These are phyloP conservation scores for Barnettozyma hawaiiensis DNA, from an alignment of 1,139 yeast genomes.

Conservation along the genomic window DNA sequence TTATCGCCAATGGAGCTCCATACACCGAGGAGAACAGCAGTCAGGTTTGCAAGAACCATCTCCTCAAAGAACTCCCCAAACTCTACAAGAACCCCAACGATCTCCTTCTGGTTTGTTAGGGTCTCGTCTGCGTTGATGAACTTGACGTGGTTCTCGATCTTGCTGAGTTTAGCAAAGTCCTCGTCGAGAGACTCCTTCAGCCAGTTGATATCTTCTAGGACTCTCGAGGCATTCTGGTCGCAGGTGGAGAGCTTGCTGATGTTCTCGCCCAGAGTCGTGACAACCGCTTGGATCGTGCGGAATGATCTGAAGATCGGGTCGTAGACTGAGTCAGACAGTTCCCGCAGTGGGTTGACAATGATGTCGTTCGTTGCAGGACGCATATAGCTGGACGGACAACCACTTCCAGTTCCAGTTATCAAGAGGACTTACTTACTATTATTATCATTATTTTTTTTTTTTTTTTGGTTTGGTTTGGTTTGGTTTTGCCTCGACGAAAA, in stretches of 20 bases:
- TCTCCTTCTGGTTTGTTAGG: constrained; percentile 18
- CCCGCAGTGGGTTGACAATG: constrained; percentile 5
- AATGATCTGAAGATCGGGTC: constrained; percentile 9
- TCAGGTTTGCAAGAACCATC: constrained; percentile 19
- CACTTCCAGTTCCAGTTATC: too few species aligned
- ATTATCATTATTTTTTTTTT: too few species aligned
- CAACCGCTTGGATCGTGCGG: constrained; percentile 4
- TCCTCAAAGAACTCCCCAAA: constrained; percentile 18
- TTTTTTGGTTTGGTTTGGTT: too few species aligned
- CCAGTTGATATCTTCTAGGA: constrained; percentile 22
- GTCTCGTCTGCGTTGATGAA: constrained; percentile 24
- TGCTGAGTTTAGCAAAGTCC: constrained; percentile 14
- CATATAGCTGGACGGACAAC: background rate
- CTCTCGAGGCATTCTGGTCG: background rate
- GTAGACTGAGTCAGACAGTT: constrained; percentile 9
- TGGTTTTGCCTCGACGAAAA: too few species aligned
- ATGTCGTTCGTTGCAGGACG: constrained; percentile 12
- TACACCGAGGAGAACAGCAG: constrained; percentile 14
- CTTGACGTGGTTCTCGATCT: constrained; percentile 17
- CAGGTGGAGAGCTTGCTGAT: background rate
- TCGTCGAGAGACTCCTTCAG: constrained; percentile 14
- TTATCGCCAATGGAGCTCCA: background rate
- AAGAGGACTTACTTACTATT: too few species aligned
- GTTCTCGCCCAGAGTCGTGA: background rate
- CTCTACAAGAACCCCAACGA: constrained; percentile 18